Conservation (phyloP, 768 basidiomycete genomes). For the Leccinum variicolor region DNA sequence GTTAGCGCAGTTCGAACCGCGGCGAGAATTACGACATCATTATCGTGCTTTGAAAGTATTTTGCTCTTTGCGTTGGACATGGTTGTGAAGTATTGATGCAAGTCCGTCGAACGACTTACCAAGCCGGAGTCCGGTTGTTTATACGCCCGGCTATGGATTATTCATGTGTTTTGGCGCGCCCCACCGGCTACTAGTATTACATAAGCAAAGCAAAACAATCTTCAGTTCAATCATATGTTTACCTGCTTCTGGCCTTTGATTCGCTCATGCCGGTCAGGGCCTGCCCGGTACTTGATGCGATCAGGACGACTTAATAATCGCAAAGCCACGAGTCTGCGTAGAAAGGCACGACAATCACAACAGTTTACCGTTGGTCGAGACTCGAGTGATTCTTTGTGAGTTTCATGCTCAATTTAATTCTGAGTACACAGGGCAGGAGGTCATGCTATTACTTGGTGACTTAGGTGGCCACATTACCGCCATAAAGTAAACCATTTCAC, state of each 20-base stretch:
- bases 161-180: constrained; percentile 23
- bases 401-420: not conserved
- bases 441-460: not conserved
- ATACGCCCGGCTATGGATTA: constrained; percentile 14
- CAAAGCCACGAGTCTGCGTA: too few species aligned
- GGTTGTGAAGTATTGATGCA: not conserved
- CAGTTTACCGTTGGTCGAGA: not conserved
- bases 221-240: not conserved
- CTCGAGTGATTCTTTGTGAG: not conserved
- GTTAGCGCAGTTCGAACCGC: constrained; percentile 91
- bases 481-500: not conserved
- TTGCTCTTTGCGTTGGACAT: constrained; percentile 47
- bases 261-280: not conserved
- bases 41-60: constrained; percentile 67
- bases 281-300: not conserved
- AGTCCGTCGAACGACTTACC: not conserved
- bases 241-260: not conserved
- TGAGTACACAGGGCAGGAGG: not conserved
- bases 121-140: constrained; percentile 3
- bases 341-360: not conserved
- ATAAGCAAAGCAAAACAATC: not conserved
- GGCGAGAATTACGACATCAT: constrained; percentile 88
- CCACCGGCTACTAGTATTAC: not conserved
- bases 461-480: not conserved
- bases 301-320: not conserved